Base-by-base conservation (phyloP, 495 filamentous ascomycete genomes). In the Paragyromitra xinjiangensis region DNA sequence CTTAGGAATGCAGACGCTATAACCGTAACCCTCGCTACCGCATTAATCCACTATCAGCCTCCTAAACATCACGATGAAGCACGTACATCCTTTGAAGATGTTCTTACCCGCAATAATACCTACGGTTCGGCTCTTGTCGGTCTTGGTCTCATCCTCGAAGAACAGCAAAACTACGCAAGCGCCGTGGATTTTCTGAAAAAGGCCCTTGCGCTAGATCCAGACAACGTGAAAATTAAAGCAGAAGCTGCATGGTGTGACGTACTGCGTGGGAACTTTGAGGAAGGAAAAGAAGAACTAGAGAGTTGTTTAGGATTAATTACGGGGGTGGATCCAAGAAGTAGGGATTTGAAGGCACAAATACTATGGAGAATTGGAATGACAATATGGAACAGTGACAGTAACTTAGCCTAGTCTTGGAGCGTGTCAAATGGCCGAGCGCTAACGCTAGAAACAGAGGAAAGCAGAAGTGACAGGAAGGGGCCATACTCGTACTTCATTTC, bases 181-280 rank as follows among this genome's bases (percentile, higher is more conserved):
- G 96, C 96, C 0, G 89, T 93, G 65, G 87, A 89, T 61, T 97
- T 95, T 81, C 83, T 99, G 9, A 85, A 86, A 42, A 88, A 91
- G 74, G 95, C 96, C 0, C 82, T 95, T 34, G 82, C 88, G 73
- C 87, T 91, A 26, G 92, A 95, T 81, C 85, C 88, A 22, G 83
- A 84, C 6, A 95, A 97, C 81, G 84, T 93, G 48, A 91, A 89
- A 50, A 91, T 98, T 39, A 88, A 87, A 73, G 90, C 91, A 3
- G 95, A 99, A 83, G 88, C 91, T 12, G 93, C 92, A 1, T 99
- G 95, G 95, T 92, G 94, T 78, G 91, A 91, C 81, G 92, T 94
- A 5, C 85, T 97, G n/a, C 91, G 88, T 75, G 93, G 94, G 6
- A 89, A 95, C 73, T 89, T 92, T 72, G 82, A 84, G 42, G 85